Evolutionary conservation across 192 early-diverging fungal genomes (phyloP), one percentile per base, ranked within the genome.

Genomic region (Gryganskiella cystojenkinii): DNA sequence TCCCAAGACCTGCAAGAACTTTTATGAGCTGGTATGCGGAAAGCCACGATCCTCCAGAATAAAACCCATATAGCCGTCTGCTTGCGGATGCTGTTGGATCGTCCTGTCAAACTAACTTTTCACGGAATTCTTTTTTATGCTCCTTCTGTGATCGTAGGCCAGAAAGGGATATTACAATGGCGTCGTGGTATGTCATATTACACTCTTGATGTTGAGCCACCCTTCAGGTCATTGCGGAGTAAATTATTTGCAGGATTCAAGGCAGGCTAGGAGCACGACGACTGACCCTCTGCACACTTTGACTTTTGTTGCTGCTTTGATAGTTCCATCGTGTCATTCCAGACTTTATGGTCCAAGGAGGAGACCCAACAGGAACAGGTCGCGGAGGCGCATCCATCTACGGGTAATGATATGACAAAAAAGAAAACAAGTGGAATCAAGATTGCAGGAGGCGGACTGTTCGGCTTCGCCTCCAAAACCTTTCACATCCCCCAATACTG

Each of bases 331-430:
- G 92, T 42, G 80, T 94, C 64, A 93, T 94, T 71, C 61, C 87
- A 4, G 93, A 98, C 79, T 99, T 98, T 80, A 96, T 99, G 94
- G 89, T 99, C 35, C 98, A 99, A 87, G 96, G 95, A 51, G 95
- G 95, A 52, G 96, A 99, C 81, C 98, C 97, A 24, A 98, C 97
- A 3, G 95, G 92, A 25, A 99, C 95, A 14, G 96, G 96, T 15
- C 85, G 91, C 28, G 96, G 96, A 33, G 97, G 98, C 20, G 57
- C 76, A 20, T 90, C 88, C 53, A 95, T 96, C 55, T 96, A 95
- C 67, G 95, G 93, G 91, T 93, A n/a, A n/a, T n/a, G n/a, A n/a
- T n/a, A 82, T 42, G 63, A 44, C 24, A 10, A n/a, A 9, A 40
- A 25, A 22, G 20, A 31, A 14, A 40, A 54, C 37, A 19, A 34